Evolutionary conservation across 2,329 filamentous ascomycete species (phyloP).

Genomic region (Beauveria varroae): DNA sequence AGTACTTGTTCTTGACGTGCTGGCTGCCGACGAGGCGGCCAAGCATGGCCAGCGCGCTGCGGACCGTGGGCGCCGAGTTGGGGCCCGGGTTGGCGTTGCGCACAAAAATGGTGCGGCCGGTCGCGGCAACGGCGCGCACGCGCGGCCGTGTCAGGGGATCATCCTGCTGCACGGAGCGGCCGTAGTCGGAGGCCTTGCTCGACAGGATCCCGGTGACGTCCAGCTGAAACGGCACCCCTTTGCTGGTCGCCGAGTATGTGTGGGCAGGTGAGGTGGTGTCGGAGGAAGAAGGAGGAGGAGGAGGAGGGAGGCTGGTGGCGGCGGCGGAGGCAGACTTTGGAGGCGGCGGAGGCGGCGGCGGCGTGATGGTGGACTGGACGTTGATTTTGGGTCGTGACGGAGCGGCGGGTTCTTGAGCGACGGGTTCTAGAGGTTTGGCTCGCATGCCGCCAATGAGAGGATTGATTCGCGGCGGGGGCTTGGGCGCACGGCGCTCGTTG

Average conservation of each 20-base stretch:
- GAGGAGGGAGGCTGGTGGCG: not conserved
- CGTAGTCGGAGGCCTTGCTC: conserved; percentile 21
- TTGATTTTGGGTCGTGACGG: not conserved
- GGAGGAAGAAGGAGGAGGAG: not conserved
- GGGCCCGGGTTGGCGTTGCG: conserved; percentile 18
- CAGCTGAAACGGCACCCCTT: conserved; percentile 14
- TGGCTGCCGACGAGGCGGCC: conserved; percentile 40
- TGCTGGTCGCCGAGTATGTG: conserved; percentile 11
- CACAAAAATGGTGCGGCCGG: conserved; percentile 32
- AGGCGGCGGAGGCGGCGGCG: conserved; percentile 14
- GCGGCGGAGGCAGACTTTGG: not conserved
- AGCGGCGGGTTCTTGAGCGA: not conserved
- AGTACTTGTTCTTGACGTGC: conserved; percentile 46
- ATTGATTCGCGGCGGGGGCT: conserved; percentile 4
- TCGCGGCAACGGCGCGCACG: conserved; percentile 37
- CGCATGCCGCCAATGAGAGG: conserved; percentile 8
- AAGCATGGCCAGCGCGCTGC: conserved; percentile 37
- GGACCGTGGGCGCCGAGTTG: conserved; percentile 28
- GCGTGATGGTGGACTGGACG: conserved; percentile 17
- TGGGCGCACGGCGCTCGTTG: conserved; percentile 2
- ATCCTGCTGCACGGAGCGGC: conserved; percentile 14
- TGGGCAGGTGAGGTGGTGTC: not conserved
- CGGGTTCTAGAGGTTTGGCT: not conserved
- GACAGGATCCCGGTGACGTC: conserved; percentile 30
- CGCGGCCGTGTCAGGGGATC: conserved; percentile 23